These are phyloP conservation scores for Colletotrichum nymphaeae DNA, from an alignment of 2,329 filamentous ascomycete genomes.

Conservation along the genomic window DNA sequence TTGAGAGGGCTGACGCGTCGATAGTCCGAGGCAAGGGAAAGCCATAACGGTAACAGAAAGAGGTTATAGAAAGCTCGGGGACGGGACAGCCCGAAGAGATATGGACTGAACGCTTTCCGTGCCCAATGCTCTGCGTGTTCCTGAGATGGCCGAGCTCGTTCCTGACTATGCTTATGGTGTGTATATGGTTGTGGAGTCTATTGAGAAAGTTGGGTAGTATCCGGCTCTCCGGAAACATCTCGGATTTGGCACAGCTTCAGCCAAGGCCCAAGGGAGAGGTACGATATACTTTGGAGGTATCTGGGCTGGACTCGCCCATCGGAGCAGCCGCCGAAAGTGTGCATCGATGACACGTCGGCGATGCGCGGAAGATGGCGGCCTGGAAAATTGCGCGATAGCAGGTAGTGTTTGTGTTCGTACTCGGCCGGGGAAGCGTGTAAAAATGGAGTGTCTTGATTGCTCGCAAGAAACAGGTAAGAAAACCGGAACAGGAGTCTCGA, in stretches of 20 bases:
- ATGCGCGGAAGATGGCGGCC: not conserved
- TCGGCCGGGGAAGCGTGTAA: not conserved
- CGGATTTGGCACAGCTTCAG: not conserved
- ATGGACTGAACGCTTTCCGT: not conserved
- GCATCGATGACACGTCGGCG: not conserved
- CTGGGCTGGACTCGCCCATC: constrained; percentile 13
- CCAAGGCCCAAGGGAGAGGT: not conserved
- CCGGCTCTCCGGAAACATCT: not conserved
- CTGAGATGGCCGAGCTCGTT: not conserved
- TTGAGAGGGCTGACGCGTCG: constrained; percentile 10
- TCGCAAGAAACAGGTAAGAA: not conserved
- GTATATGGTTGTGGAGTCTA: not conserved
- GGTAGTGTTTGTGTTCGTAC: not conserved
- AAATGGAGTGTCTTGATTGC: not conserved
- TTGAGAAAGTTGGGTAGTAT: not conserved
- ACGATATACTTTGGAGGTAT: not conserved
- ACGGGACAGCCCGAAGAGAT: constrained; percentile 9
- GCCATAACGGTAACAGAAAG: not conserved
- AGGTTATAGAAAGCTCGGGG: not conserved
- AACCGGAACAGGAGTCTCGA: not conserved
- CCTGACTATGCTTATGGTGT: not conserved
- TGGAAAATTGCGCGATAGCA: not conserved
- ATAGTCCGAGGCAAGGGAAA: constrained; percentile 28
- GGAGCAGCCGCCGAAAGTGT: constrained; percentile 4
- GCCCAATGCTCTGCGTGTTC: not conserved